Evolutionary conservation across 208 protist species (phyloP), one percentile per base, ranked within the genome.

Genomic region (Naegleria gruberi): DNA sequence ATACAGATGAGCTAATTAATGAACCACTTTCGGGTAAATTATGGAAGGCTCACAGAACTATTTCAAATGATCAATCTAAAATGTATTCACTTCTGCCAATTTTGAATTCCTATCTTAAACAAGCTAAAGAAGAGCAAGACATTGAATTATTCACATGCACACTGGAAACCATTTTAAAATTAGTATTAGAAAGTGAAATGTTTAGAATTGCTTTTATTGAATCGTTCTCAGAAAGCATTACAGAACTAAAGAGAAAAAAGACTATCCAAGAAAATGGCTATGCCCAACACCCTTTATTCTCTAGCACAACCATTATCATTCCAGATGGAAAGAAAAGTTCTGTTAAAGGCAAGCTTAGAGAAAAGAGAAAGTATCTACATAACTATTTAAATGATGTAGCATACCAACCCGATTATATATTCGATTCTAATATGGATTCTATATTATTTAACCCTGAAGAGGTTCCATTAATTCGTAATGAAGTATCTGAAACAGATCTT

Each of bases 1-100:
- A 30, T 23, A 65, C 51, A 65, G 51, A 65, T 19, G 51, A 65
- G 30, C 19, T 30, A 19, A 23, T 30, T 19, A 37, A 77, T n/a
- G 12, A 4, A 51, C 34, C 65, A 12, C 30, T 77, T 30, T 77
- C 65, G 34, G n/a, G 30, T 37, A 37, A 8, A 77, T n/a, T 77
- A 37, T 77, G 65, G 65, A 77, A 77, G 12, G 30, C 65, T 37
- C 65, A 77, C 26, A 30, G 65, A 37, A 37, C 34, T 37, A 37
- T 77, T 37, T 77, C 65, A 37, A 77, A 77, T 77, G 30, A 77
- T 37, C 65, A 77, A 77, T 77, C 65, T n/a, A 77, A 77, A 77
- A 77, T 77, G 30, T 26, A 30, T 77, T 8, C n/a, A 37, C 34
- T 77, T 37, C 30, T 77, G 10, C 65, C 65, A 5, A 19, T 77